A percentile compares a stretch with the other conserved stretches of the same genome.
These are phyloP conservation scores for Solanum ossicruentum DNA, from an alignment of 257 asterid species.

Conservation along the genomic window DNA sequence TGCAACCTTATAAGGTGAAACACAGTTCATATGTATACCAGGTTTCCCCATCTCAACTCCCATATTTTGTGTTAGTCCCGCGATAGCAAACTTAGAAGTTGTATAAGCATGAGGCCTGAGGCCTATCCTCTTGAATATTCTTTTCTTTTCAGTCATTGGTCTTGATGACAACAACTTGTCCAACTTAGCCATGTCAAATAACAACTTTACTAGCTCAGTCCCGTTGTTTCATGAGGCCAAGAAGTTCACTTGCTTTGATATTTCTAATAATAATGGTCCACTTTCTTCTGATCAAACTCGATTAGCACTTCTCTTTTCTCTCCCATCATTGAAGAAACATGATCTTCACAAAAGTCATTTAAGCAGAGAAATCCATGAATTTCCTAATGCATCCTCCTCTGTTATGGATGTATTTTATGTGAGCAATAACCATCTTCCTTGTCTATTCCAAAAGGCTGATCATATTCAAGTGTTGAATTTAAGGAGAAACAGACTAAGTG, in stretches of 20 bases:
- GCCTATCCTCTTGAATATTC: neutral
- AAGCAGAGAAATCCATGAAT: neutral
- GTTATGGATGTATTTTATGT: neutral
- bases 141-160: neutral
- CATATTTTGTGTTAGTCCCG: slow-evolving; percentile 64
- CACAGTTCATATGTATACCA: slow-evolving; percentile 66
- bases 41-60: slow-evolving; percentile 77
- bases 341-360: neutral
- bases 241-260: neutral
- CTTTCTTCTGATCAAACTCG: neutral
- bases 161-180: neutral
- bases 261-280: slow-evolving; percentile 4
- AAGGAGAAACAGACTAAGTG: too few species aligned
- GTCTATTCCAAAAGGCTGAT: too few species aligned
- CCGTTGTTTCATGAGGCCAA: neutral
- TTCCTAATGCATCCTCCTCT: neutral
- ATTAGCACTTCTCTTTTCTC: slow-evolving; percentile 7
- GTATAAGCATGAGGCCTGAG: slow-evolving; percentile 65
- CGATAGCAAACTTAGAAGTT: slow-evolving; percentile 66
- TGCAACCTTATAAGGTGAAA: slow-evolving; percentile 74
- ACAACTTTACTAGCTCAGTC: neutral
- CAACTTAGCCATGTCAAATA: neutral
- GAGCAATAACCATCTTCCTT: neutral
- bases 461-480: too few species aligned
- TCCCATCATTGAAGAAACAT: neutral